phyloP scores from a whole-genome alignment of 2,329 filamentous ascomycete genomes.

The Beauveria scarabaeidicola region DNA sequence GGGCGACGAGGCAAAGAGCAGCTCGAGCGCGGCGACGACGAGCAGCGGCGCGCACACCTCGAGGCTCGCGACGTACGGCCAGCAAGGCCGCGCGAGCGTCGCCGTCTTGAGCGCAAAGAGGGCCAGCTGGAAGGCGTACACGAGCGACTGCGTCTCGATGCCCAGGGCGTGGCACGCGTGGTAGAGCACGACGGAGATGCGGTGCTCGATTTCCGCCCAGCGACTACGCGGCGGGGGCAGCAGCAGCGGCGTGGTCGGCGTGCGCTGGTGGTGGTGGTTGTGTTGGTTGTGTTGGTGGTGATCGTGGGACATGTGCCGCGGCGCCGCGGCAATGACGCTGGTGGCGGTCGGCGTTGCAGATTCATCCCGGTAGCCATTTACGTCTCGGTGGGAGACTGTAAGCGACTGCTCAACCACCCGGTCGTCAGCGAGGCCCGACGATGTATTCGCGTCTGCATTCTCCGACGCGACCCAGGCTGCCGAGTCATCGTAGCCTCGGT shows the following conservation, averaged over 20 bases:
- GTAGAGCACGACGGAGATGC: constrained; percentile 28
- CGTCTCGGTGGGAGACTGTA: constrained; percentile 3
- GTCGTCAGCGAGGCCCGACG: neutral
- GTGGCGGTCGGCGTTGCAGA: neutral
- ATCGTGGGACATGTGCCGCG: neutral
- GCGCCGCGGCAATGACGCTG: neutral
- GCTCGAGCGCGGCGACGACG: constrained; percentile 57
- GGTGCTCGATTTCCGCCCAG: constrained; percentile 25
- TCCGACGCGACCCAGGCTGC: neutral
- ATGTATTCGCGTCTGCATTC: neutral
- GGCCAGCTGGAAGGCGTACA: constrained; percentile 40
- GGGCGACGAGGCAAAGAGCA: constrained; percentile 45
- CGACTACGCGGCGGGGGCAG: constrained; percentile 39
- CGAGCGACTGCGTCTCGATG: constrained; percentile 23
- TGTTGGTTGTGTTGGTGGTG: neutral
- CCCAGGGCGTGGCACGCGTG: constrained; percentile 17
- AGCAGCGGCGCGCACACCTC: constrained; percentile 61
- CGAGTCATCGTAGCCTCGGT: constrained; percentile 16
- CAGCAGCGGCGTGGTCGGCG: constrained; percentile 33
- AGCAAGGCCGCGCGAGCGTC: constrained; percentile 58
- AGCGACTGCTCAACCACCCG: neutral
- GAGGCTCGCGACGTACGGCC: constrained; percentile 59
- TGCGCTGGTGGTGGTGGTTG: neutral
- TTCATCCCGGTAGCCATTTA: neutral
- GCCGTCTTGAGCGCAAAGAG: constrained; percentile 63